A percentile compares a stretch with the other conserved stretches of the same genome.
Evolutionary conservation across 225 moss, liverwort and hornwort species (phyloP).

Genomic region (Bryoerythrophyllum caledonicum): DNA sequence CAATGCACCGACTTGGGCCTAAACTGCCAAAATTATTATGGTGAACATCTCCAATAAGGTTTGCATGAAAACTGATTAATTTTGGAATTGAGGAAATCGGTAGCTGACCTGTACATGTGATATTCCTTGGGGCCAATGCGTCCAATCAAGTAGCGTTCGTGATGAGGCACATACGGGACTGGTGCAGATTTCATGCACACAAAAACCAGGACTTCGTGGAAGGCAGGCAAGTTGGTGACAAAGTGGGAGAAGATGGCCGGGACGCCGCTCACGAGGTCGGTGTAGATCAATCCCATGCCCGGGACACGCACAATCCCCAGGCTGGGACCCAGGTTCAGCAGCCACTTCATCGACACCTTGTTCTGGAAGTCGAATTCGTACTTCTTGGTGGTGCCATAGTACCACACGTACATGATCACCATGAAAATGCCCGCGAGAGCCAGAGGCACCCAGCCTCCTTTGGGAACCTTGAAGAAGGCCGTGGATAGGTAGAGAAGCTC

Average conservation of each 20-base stretch:
- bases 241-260: constrained; percentile 66
- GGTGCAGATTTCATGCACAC: constrained; percentile 65
- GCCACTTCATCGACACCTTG: constrained; percentile 61
- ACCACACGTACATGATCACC: constrained; percentile 56
- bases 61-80: neutral
- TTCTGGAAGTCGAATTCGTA: constrained; percentile 64
- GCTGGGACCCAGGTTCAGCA: constrained; percentile 53
- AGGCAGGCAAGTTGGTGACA: constrained; percentile 61
- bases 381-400: constrained; percentile 53
- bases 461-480: constrained; percentile 70
- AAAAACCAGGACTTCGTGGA: constrained; percentile 60
- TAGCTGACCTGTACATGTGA: constrained; percentile 55
- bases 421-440: constrained; percentile 59
- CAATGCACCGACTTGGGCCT: too few relatives aligned
- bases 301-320: constrained; percentile 62
- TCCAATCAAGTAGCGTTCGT: constrained; percentile 61
- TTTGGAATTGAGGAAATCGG: neutral
- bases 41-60: too few relatives aligned
- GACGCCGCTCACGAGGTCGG: constrained; percentile 60
- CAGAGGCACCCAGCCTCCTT: constrained; percentile 92
- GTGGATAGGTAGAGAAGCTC: constrained; percentile 75
- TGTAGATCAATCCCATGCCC: constrained; percentile 56
- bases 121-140: constrained; percentile 55
- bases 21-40: too few relatives aligned
- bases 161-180: constrained; percentile 47